Evolutionary conservation across 345 rosid genomes (phyloP).

Genomic region (Euphorbia lathyris): DNA sequence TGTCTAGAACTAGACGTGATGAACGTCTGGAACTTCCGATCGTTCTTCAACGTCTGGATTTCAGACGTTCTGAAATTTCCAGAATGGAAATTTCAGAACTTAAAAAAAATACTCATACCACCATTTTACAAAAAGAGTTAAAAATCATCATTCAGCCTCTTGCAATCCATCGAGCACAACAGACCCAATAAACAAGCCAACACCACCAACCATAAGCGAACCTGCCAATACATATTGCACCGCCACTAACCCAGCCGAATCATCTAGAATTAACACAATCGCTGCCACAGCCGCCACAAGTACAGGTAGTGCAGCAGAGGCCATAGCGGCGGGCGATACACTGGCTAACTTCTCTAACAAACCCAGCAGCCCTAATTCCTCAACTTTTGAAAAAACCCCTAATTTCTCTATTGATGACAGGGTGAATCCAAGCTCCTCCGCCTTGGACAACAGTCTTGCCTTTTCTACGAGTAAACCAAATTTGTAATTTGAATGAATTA

Average conservation of each 20-base stretch:
- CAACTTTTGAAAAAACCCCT: slow-evolving; percentile 80
- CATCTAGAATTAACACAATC: slow-evolving; percentile 76
- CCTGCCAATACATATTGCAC: slow-evolving; percentile 66
- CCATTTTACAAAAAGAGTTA: neutral
- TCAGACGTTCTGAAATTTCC: too few species aligned
- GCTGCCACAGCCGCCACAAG: slow-evolving; percentile 70
- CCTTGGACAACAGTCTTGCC: slow-evolving; percentile 77
- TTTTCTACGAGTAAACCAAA: slow-evolving; percentile 45
- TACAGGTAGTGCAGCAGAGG: slow-evolving; percentile 75
- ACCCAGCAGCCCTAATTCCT: slow-evolving; percentile 80
- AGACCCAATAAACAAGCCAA: slow-evolving; percentile 73
- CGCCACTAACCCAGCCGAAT: slow-evolving; percentile 60
- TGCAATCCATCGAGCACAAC: slow-evolving; percentile 74
- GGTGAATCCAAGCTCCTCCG: slow-evolving; percentile 69
- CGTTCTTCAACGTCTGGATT: too few species aligned
- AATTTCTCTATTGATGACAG: slow-evolving; percentile 85
- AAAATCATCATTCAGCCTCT: slow-evolving; percentile 61
- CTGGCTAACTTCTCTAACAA: slow-evolving; percentile 60
- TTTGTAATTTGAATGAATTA: neutral
- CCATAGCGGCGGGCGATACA: slow-evolving; percentile 61
- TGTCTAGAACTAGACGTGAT: too few species aligned
- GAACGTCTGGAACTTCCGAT: too few species aligned
- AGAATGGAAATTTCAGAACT: too few species aligned
- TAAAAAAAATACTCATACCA: too few species aligned
- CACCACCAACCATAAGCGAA: slow-evolving; percentile 59